Conservation (phyloP, 768 basidiomycete genomes). For the Tulasnella sp. region DNA sequence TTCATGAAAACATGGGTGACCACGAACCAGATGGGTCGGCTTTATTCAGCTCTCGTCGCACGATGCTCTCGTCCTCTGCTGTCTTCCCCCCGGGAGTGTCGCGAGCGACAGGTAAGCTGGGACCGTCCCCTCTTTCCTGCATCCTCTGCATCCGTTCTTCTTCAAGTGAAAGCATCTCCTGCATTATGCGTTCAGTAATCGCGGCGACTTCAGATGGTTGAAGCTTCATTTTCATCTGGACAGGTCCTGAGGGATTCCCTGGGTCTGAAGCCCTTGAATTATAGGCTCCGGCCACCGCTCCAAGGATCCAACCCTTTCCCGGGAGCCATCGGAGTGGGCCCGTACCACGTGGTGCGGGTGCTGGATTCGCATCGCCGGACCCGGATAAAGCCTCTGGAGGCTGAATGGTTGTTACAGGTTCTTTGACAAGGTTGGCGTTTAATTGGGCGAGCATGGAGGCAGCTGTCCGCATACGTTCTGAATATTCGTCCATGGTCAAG, state of each 20-base stretch:
- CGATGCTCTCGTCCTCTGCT: conserved; percentile 89
- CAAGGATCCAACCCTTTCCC: conserved; percentile 51
- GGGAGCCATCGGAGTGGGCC: conserved; percentile 51
- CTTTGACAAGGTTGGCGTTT: conserved; percentile 70
- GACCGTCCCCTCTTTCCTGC: conserved; percentile 39
- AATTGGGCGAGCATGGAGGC: conserved; percentile 98
- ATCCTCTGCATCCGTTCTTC: conserved; percentile 95
- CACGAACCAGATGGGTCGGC: conserved; percentile 77
- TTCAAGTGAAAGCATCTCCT: conserved; percentile 95
- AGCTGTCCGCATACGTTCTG: conserved; percentile 96
- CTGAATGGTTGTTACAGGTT: conserved; percentile 39
- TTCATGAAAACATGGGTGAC: neutral
- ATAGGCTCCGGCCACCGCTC: conserved; percentile 30
- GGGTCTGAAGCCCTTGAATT: conserved; percentile 29
- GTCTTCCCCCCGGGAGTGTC: conserved; percentile 43
- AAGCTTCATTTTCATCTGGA: conserved; percentile 59
- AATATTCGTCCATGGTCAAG: conserved; percentile 93
- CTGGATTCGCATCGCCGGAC: conserved; percentile 26
- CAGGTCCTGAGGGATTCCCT: conserved; percentile 32
- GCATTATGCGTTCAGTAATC: conserved; percentile 94
- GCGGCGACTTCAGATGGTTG: conserved; percentile 79
- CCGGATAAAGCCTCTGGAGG: conserved; percentile 20
- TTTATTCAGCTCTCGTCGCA: conserved; percentile 87
- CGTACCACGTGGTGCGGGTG: conserved; percentile 30
- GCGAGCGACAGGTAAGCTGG: conserved; percentile 28